Base-by-base conservation (phyloP, 2,329 filamentous ascomycete species). In the Coniochaeta sp. region DNA sequence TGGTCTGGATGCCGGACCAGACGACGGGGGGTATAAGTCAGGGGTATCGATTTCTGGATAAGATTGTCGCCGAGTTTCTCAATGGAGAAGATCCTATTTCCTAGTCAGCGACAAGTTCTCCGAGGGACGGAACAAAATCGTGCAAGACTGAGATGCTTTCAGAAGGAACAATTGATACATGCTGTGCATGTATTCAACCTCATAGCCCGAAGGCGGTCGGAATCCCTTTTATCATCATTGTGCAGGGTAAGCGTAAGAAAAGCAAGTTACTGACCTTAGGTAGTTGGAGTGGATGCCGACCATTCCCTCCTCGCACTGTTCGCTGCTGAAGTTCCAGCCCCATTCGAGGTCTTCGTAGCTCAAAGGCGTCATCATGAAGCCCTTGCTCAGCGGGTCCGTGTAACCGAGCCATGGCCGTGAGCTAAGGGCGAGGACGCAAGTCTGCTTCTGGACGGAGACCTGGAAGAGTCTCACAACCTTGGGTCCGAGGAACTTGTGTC, bases 351-450 rank as follows among this genome's bases (percentile, higher is more conserved):
- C 85, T 50, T 86, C 84, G 62, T 95, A 96, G 66, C 89, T 89
- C 27, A 99, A 72, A 0, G 95, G 94, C 1, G 92, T 96, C 59
- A 97, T 85, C 70, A 95, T 89, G 63, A 96, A 96, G 32, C 85
- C 85, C 63, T 89, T 89, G 2, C 87, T 91, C 54, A 91, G 86
- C 2, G 88, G 84, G 61, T 97, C 90, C 0, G 91, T 87, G 65
- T 97, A 97, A 40, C 91, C 92, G 4, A 99, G 77, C 91, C 92
- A 99, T n/a, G 94, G 88, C 52, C 92, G 83, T 14, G 91, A 95
- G 66, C 91, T 96, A 51, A 97, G 78, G 2, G 89, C 92, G 50
- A 99, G 77, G 13, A 97, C 87, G 38, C 91, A 91, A 6, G 87
- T 86, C 58, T 91, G 87, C 16, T 85, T 85, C 62, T 94, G 85